A percentile compares a stretch with the other conserved stretches of the same genome.
Conservation (phyloP, 2,329 filamentous ascomycete species). For the Xylaria sp. region DNA sequence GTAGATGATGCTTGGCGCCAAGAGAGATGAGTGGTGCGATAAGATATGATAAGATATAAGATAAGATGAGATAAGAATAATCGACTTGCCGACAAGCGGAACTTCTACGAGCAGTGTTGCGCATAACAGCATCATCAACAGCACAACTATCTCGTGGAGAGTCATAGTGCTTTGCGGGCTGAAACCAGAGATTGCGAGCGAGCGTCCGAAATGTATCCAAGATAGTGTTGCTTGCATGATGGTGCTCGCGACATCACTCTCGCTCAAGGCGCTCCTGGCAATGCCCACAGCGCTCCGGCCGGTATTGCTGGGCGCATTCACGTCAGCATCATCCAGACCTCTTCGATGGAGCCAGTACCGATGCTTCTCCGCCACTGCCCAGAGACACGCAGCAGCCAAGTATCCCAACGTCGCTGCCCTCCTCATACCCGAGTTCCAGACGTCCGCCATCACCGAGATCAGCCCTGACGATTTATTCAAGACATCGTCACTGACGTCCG, state of each 20-base stretch:
- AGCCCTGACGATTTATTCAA: conserved; percentile 47
- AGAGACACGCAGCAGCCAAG: conserved; percentile 21
- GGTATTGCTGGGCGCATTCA: conserved; percentile 35
- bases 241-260: conserved; percentile 21
- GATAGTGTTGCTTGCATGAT: conserved; percentile 31
- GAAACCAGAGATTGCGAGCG: neutral
- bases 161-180: neutral
- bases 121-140: no score
- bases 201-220: conserved; percentile 12
- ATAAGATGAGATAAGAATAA: conserved; percentile 15
- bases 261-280: conserved; percentile 42
- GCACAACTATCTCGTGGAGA: neutral
- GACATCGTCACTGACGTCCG: conserved; percentile 42
- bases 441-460: conserved; percentile 42
- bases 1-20: neutral
- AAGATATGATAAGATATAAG: conserved; percentile 29
- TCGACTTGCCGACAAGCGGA: neutral
- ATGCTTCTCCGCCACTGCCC: conserved; percentile 27
- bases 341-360: conserved; percentile 20
- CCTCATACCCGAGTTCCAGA: conserved; percentile 44
- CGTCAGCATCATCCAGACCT: conserved; percentile 26
- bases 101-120: no score
- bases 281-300: conserved; percentile 45
- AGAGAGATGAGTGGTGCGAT: neutral
- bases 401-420: conserved; percentile 45